Evolutionary conservation across 2,329 filamentous ascomycete species (phyloP).

Genomic region (Pleurostoma richardsiae): DNA sequence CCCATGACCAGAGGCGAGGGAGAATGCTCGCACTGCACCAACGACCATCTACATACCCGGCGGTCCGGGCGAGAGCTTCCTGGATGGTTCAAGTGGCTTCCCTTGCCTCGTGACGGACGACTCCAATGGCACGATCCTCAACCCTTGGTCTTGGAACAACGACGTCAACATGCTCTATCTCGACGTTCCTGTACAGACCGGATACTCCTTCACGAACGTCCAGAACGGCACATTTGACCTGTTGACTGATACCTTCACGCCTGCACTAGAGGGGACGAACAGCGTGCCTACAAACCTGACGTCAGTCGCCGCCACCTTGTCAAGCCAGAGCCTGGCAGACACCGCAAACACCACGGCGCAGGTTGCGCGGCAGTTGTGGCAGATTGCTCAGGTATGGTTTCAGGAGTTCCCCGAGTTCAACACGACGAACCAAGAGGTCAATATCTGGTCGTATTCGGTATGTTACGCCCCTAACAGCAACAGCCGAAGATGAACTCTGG

Average conservation of each 20-base stretch:
- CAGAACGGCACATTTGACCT: constrained; percentile 14
- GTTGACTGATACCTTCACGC: constrained; percentile 10
- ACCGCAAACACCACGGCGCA: constrained; percentile 43
- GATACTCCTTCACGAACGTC: constrained; percentile 21
- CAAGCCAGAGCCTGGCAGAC: constrained; percentile 33
- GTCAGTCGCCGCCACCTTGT: constrained; percentile 37
- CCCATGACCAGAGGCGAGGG: constrained; percentile 36
- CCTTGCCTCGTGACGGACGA: constrained; percentile 48
- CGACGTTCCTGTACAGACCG: constrained; percentile 49
- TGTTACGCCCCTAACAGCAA: constrained; percentile 11
- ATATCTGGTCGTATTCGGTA: constrained; percentile 30
- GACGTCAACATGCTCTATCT: constrained; percentile 65
- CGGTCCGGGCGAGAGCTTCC: constrained; percentile 52
- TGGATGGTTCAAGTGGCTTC: constrained; percentile 46
- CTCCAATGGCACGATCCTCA: constrained; percentile 42
- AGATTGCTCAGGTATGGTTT: constrained; percentile 51
- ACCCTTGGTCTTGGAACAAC: constrained; percentile 60
- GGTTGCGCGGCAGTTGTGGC: constrained; percentile 45
- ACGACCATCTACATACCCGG: constrained; percentile 59
- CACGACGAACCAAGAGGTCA: constrained; percentile 44
- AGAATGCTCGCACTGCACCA: constrained; percentile 46
- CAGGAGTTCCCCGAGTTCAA: constrained; percentile 49
- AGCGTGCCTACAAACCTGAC: constrained; percentile 37
- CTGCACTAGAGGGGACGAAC: constrained; percentile 20
- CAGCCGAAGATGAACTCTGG: no score